Conservation (phyloP, 2,329 filamentous ascomycete species). For the Neurospora sp. region DNA sequence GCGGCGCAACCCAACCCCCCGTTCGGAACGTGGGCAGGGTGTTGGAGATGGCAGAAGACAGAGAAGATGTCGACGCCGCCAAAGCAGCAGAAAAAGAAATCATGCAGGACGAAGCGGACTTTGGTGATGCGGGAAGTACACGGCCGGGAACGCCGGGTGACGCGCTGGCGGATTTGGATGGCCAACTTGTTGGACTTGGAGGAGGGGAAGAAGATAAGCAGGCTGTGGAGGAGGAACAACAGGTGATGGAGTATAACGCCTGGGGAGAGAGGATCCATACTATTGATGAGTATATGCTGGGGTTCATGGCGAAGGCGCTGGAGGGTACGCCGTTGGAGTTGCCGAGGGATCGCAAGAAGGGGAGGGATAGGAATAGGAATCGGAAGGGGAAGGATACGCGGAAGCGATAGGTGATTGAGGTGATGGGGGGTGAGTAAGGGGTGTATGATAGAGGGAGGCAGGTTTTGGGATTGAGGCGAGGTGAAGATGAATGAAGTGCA, state of each 20-base stretch:
- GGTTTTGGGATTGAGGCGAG: background rate
- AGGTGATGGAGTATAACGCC: slow-evolving; percentile 42
- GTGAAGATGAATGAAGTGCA: background rate
- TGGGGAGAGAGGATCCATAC: slow-evolving; percentile 47
- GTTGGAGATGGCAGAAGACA: slow-evolving; percentile 84
- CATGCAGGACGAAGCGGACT: slow-evolving; percentile 76
- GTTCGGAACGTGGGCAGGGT: slow-evolving; percentile 55
- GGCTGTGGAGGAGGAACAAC: slow-evolving; percentile 21
- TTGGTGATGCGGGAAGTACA: slow-evolving; percentile 43
- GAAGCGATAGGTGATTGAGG: slow-evolving; percentile 29
- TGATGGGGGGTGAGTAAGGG: background rate
- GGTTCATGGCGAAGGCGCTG: slow-evolving; percentile 53
- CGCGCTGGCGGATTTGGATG: background rate
- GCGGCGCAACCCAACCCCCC: slow-evolving; percentile 24
- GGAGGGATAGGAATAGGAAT: slow-evolving; percentile 44
- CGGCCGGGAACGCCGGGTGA: slow-evolving; percentile 41
- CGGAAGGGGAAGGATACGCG: slow-evolving; percentile 44
- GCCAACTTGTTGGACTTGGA: slow-evolving; percentile 1
- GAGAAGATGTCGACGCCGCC: slow-evolving; percentile 82
- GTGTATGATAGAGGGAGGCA: background rate
- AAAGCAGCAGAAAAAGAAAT: slow-evolving; percentile 83
- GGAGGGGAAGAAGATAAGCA: slow-evolving; percentile 8
- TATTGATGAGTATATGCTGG: slow-evolving; percentile 68
- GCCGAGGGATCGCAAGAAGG: slow-evolving; percentile 53
- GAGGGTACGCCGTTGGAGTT: slow-evolving; percentile 50